These are phyloP conservation scores for Fibroporia radiculosa DNA, from an alignment of 768 basidiomycete genomes.

Conservation along the genomic window DNA sequence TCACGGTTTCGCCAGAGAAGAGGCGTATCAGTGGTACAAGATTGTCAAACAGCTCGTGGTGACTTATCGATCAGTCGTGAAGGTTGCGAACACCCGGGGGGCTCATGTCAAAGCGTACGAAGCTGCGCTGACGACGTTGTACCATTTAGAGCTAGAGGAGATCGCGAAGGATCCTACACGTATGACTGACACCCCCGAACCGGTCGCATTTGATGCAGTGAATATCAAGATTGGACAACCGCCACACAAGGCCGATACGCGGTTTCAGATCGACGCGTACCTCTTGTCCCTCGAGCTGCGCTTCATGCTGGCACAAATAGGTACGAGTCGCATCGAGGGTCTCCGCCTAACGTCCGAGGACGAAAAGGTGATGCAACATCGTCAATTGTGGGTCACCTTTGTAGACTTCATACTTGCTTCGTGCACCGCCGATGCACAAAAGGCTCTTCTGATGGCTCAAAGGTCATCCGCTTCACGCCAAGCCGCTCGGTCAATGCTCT, in stretches of 20 bases:
- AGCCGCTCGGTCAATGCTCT: conserved; percentile 15
- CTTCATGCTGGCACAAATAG: conserved; percentile 24
- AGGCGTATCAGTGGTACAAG: conserved; percentile 19
- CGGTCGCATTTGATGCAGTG: conserved; percentile 21
- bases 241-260: conserved; percentile 26
- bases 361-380: conserved; percentile 5
- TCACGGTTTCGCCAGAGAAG: conserved; percentile 15
- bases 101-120: conserved; percentile 28
- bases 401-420: conserved; percentile 19
- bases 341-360: conserved; percentile 6
- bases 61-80: conserved; percentile 18
- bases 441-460: conserved; percentile 16
- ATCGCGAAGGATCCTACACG: conserved; percentile 14
- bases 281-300: conserved; percentile 29
- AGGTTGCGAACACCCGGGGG: conserved; percentile 19
- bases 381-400: conserved; percentile 15
- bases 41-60: conserved; percentile 14
- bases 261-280: conserved; percentile 28
- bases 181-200: conserved; percentile 19
- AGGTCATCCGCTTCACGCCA: conserved; percentile 23
- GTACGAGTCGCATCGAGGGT: conserved; percentile 17
- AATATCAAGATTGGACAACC: conserved; percentile 25
- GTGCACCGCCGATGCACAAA: conserved; percentile 19
- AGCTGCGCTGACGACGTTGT: conserved; percentile 25
- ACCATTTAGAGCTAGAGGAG: conserved; percentile 21